Conservation (phyloP, 192 early-diverging fungal genomes). For the Mycoemilia scoparia region DNA sequence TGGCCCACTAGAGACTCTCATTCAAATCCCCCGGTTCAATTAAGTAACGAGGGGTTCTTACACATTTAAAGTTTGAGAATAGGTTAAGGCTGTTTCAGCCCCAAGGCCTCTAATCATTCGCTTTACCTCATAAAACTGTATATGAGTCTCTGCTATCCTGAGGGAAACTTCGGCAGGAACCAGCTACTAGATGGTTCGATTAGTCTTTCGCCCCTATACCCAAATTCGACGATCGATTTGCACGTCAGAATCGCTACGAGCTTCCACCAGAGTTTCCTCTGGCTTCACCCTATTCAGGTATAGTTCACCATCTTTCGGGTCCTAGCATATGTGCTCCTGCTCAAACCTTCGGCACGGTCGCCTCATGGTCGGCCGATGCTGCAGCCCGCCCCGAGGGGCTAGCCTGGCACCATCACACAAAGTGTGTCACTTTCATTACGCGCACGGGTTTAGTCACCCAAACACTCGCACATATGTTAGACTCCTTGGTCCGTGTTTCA, state of each 20-base stretch:
- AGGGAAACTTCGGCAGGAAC: constrained; percentile 72
- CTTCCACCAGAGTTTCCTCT: constrained; percentile 65
- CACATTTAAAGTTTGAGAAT: constrained; percentile 75
- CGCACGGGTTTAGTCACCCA: constrained; percentile 27
- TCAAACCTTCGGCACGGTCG: constrained; percentile 29
- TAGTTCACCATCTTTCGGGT: constrained; percentile 75
- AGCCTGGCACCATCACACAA: constrained; percentile 12
- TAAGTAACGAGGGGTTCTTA: constrained; percentile 52
- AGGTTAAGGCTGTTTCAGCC: constrained; percentile 55
- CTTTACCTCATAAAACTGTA: constrained; percentile 66
- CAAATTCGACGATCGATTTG: constrained; percentile 64
- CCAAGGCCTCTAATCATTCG: constrained; percentile 70
- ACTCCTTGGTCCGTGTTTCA: constrained; percentile 74
- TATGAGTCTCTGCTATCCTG: constrained; percentile 59
- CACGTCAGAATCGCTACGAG: constrained; percentile 57
- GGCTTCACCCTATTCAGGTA: constrained; percentile 66
- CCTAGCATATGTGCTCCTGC: constrained; percentile 48
- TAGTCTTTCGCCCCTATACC: constrained; percentile 69
- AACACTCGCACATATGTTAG: constrained; percentile 61
- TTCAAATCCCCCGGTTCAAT: constrained; percentile 44
- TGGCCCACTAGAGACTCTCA: constrained; percentile 73
- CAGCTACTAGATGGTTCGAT: constrained; percentile 75
- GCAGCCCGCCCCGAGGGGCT: constrained; percentile 15
- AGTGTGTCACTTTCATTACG: constrained; percentile 35
- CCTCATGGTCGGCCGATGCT: constrained; percentile 34